phyloP scores from a whole-genome alignment of 176 grass and related monocot genomes.

The Avena eriantha region DNA sequence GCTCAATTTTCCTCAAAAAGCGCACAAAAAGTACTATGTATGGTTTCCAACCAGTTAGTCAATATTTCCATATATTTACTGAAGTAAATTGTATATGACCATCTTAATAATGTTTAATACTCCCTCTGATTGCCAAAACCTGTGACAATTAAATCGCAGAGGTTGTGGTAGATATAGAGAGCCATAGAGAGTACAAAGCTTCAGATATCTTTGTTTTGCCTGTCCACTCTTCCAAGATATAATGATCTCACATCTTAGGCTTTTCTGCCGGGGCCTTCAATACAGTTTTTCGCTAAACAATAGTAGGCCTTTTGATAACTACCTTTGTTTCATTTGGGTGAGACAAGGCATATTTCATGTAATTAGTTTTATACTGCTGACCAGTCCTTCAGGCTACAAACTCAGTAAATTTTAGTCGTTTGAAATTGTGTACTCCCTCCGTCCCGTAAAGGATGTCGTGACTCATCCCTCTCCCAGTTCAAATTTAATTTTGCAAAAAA shows the following conservation, averaged over 20 bases:
- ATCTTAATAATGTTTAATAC: conserved; percentile 1
- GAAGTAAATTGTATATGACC: not conserved
- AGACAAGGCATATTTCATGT: not conserved
- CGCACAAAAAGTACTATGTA: not conserved
- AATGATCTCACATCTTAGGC: not conserved
- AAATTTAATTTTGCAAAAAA: no score
- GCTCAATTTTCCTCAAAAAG: not conserved
- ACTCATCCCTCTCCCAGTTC: no score
- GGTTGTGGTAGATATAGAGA: not conserved
- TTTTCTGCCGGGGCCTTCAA: not conserved
- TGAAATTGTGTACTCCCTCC: conserved; percentile 10
- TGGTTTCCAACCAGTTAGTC: not conserved
- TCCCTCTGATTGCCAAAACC: no score
- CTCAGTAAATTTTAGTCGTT: not conserved
- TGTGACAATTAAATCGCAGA: no score
- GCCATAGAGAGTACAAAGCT: not conserved
- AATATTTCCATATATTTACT: not conserved
- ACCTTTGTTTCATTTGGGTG: not conserved
- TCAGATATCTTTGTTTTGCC: not conserved
- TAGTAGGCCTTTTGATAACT: not conserved
- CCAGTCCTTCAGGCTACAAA: conserved; percentile 15
- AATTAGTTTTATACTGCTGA: conserved; percentile 3
- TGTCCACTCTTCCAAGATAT: conserved; percentile 15
- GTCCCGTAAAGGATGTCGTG: no score
- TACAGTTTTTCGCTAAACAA: not conserved